Evolutionary conservation across 805 yeast species (phyloP).

Genomic region (Candida insectorum): DNA sequence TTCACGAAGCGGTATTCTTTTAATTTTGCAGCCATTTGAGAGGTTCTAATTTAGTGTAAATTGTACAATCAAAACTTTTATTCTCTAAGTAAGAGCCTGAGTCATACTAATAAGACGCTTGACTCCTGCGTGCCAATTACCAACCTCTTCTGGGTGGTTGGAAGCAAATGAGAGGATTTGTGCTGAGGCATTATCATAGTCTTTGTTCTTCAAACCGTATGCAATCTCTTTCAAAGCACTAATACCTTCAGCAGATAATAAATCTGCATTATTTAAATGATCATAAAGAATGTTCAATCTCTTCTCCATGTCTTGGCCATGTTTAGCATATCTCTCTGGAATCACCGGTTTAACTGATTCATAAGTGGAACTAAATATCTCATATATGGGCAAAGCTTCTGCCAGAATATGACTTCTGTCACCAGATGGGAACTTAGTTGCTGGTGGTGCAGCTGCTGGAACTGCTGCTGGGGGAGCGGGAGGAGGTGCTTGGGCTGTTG

Average conservation of each 20-base stretch:
- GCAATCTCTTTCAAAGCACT: slow-evolving; percentile 51
- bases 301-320: slow-evolving; percentile 76
- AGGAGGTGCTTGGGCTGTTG: slow-evolving; percentile 10
- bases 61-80: not conserved
- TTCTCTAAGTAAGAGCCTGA: slow-evolving; percentile 25
- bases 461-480: slow-evolving; percentile 13
- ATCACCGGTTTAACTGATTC: slow-evolving; percentile 65
- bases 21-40: no score
- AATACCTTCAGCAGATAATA: slow-evolving; percentile 56
- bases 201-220: slow-evolving; percentile 46
- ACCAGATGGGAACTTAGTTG: slow-evolving; percentile 49
- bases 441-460: slow-evolving; percentile 16
- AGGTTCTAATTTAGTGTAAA: not conserved
- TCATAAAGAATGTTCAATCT: slow-evolving; percentile 74
- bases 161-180: slow-evolving; percentile 59
- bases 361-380: slow-evolving; percentile 52
- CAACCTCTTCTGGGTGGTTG: slow-evolving; percentile 67
- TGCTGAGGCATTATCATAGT: slow-evolving; percentile 57
- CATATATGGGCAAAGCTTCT: slow-evolving; percentile 54
- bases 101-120: slow-evolving; percentile 81
- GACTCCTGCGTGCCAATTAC: slow-evolving; percentile 91
- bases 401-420: slow-evolving; percentile 68
- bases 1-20: slow-evolving; percentile 18
- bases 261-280: slow-evolving; percentile 70
- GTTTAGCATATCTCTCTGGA: slow-evolving; percentile 72